Evolutionary conservation across 2,329 filamentous ascomycete species (phyloP).

Genomic region (Paracoccidioides brasiliensis): DNA sequence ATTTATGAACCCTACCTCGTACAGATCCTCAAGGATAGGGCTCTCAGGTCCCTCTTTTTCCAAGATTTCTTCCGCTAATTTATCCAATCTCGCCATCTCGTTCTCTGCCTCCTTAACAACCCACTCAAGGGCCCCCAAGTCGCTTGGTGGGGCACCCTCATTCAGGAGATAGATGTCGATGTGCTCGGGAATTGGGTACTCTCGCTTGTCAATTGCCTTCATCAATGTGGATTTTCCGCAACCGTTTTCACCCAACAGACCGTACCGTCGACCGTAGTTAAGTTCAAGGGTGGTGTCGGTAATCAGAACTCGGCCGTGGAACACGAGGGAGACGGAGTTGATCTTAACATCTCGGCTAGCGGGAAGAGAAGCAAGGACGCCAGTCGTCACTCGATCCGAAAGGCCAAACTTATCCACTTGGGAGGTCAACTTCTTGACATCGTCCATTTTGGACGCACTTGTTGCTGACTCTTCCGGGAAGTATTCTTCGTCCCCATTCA

Average conservation of each 20-base stretch:
- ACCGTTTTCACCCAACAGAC: slow-evolving; percentile 94
- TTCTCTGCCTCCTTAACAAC: slow-evolving; percentile 88
- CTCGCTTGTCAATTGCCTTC: slow-evolving; percentile 84
- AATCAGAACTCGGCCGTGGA: slow-evolving; percentile 94
- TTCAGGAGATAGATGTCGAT: slow-evolving; percentile 98
- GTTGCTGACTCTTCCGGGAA: slow-evolving; percentile 58
- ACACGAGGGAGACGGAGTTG: slow-evolving; percentile 81
- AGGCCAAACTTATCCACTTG: slow-evolving; percentile 95
- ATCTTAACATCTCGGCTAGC: slow-evolving; percentile 95
- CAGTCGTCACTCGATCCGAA: slow-evolving; percentile 95
- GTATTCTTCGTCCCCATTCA: slow-evolving; percentile 60
- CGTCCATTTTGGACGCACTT: slow-evolving; percentile 58
- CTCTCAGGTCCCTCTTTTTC: slow-evolving; percentile 88
- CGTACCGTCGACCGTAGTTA: slow-evolving; percentile 84
- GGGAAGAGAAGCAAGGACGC: slow-evolving; percentile 75
- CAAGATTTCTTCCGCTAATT: slow-evolving; percentile 74
- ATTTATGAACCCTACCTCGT: slow-evolving; percentile 56
- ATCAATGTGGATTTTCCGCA: slow-evolving; percentile 98
- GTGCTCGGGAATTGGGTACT: slow-evolving; percentile 91
- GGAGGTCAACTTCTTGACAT: slow-evolving; percentile 73
- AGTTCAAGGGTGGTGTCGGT: slow-evolving; percentile 89
- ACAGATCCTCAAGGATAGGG: slow-evolving; percentile 81
- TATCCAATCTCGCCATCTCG: slow-evolving; percentile 83
- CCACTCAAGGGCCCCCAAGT: slow-evolving; percentile 90
- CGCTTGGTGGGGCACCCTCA: slow-evolving; percentile 81